Evolutionary conservation across 495 filamentous ascomycete species (phyloP).

Genomic region (Cercophora samala): DNA sequence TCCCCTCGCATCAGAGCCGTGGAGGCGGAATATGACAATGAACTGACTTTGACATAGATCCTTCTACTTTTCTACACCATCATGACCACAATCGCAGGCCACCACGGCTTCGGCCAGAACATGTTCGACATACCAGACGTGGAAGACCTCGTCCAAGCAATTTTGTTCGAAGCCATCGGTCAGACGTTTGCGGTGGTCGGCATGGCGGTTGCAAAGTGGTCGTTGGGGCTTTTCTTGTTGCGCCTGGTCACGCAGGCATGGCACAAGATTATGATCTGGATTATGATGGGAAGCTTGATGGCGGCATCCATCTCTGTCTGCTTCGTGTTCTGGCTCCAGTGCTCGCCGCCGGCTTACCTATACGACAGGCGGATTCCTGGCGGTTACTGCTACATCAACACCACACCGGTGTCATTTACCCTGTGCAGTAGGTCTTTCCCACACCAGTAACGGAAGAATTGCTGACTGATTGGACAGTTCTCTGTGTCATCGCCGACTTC

Average conservation of each 20-base stretch:
- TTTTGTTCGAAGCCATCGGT: slow-evolving; percentile 37
- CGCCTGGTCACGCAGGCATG: slow-evolving; percentile 37
- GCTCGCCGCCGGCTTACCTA: slow-evolving; percentile 22
- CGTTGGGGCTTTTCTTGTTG: slow-evolving; percentile 41
- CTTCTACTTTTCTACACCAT: slow-evolving; percentile 33
- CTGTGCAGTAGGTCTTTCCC: slow-evolving; percentile 18
- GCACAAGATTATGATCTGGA: slow-evolving; percentile 37
- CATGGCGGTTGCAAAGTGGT: slow-evolving; percentile 40
- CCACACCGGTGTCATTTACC: slow-evolving; percentile 22
- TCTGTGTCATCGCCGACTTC: slow-evolving; percentile 40
- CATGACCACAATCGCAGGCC: slow-evolving; percentile 30
- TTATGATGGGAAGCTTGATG: slow-evolving; percentile 24
- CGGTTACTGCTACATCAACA: slow-evolving; percentile 24
- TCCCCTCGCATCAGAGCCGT: too few species aligned
- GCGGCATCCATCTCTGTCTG: slow-evolving; percentile 24
- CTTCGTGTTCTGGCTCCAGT: slow-evolving; percentile 25
- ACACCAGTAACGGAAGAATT: background rate
- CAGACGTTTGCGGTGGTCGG: slow-evolving; percentile 42
- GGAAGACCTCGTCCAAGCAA: slow-evolving; percentile 31
- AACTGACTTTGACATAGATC: slow-evolving; percentile 6
- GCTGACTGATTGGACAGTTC: slow-evolving; percentile 14
- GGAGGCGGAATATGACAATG: too few species aligned
- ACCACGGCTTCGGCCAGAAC: slow-evolving; percentile 36
- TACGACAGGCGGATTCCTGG: slow-evolving; percentile 24
- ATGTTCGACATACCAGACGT: slow-evolving; percentile 26